Base-by-base conservation (phyloP, 1,284 basidiomycete genomes). In the Cerioporus squamosus region DNA sequence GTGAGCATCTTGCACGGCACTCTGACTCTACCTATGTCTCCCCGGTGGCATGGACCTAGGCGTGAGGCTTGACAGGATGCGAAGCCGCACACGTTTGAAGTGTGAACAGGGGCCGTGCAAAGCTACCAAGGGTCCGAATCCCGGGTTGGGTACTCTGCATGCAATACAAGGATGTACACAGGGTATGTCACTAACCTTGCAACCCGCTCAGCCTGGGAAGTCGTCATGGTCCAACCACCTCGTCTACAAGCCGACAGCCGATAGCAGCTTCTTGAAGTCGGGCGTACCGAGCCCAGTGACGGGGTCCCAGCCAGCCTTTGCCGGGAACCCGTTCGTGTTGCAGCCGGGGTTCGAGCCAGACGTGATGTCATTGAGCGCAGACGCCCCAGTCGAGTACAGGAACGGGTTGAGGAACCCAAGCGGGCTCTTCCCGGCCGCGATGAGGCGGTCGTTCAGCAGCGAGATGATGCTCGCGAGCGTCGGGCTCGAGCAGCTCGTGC, bases 371-470 rank as follows among this genome's bases (percentile, higher is more conserved):
- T 73, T 79, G 59, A 83, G 70, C 2, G 69, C 76, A 38, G 64
- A 67, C 14, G 60, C 57, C 1, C 49, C 59, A 3, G 46, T 31
- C 6, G 51, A 44, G 72, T 76, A 79, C 51, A 76, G 66, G 60
- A 78, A 72, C 1, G 81, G 80, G 69, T 82, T 81, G 22, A 82
- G 53, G 71, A 80, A 83, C 2, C 81, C 81, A 1, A 82, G 68
- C 10, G 68, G 62, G 63, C 77, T 77, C 12, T 80, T 79, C 4
- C 68, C 56, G 0, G 70, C 62, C 0, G 67, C 59, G 38, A 81
- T 60, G 3, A 78, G 75, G n/a, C 74, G 72, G 62, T 84, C 84
- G 67, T 86, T 87, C 23, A 86, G 67, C 65, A 86, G 74, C 2
- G 82, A 76, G 44, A 88, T 70, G 45, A 86, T 72, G 12, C 78